Evolutionary conservation across 2,329 filamentous ascomycete genomes (phyloP), one percentile per base, ranked within the genome.

Genomic region (Graphium sp.): DNA sequence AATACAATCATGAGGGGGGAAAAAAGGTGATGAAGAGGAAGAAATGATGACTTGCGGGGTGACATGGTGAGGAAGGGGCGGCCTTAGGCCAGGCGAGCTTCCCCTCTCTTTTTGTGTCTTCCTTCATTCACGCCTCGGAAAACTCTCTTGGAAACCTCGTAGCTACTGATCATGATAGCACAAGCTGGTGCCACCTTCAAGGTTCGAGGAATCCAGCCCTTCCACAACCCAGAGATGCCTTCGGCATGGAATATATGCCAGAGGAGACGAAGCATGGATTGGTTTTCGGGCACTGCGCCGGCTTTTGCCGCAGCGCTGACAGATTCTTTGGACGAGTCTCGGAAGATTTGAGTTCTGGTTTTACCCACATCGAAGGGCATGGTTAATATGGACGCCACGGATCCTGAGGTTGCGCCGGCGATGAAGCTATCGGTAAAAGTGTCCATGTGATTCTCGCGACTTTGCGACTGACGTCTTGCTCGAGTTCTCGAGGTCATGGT

Each of bases 81-180:
- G 20, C 10, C 3, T 22, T 22, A 22, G 20, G n/a, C 8, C 20
- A 22, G 20, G n/a, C 8, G 17, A 28, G 26, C 22, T 24, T 24
- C 26, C 23, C 29, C 13, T 18, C 21, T 12, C 28, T 14, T 18
- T 12, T 22, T 19, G 29, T 28, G 3, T 17, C 25, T 18, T 33
- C 45, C 20, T 48, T 68, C 61, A 34, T 95, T 94, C 28, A 82
- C 70, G 8, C 68, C 65, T 30, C 72, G 64, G 19, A 91, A 91
- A 47, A 79, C 74, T 49, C 80, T 76, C 62, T 98, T 98, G 28
- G 89, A 85, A 21, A 95, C 69, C 52, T 98, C 89, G 50, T 95
- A 98, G 47, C 78, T 93, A 47, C 82, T 91, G 47, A 98, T 95
- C 89, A 98, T 98, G 47, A 98, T 95, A 17, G 89, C 89, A 52